Conservation (phyloP, 2,329 filamentous ascomycete genomes). For the Colletotrichum musae region DNA sequence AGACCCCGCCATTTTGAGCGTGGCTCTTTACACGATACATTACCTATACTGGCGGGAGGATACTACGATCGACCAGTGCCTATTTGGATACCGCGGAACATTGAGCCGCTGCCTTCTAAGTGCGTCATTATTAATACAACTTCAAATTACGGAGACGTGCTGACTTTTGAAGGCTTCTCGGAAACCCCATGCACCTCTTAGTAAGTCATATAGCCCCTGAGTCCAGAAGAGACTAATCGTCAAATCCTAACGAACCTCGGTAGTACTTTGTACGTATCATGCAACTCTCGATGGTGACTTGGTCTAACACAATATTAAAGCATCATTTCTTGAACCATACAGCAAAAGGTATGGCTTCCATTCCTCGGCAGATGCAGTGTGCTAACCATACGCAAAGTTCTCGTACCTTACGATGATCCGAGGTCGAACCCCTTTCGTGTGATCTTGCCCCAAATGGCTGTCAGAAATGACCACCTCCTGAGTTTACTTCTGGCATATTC, state of each 20-base stretch:
- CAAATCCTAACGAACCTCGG: conserved; percentile 43
- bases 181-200: conserved; percentile 86
- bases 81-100: conserved; percentile 67
- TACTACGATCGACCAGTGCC: conserved; percentile 80
- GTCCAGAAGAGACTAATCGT: not conserved
- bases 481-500: conserved; percentile 86
- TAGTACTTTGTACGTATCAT: conserved; percentile 63
- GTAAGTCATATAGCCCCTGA: conserved; percentile 47
- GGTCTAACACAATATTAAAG: conserved; percentile 43
- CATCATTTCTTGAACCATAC: conserved; percentile 84
- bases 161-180: conserved; percentile 64
- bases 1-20: not conserved
- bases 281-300: not conserved
- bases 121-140: conserved; percentile 42
- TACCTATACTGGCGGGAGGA: conserved; percentile 66
- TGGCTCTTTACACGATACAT: not conserved
- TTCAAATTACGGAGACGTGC: conserved; percentile 35
- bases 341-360: conserved; percentile 67
- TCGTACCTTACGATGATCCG: conserved; percentile 66
- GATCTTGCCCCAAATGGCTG: conserved; percentile 72
- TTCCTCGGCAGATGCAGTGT: not conserved
- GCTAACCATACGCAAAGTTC: conserved; percentile 56
- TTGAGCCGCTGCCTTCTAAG: conserved; percentile 64
- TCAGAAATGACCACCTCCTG: conserved; percentile 79
- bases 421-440: conserved; percentile 68